Conservation (phyloP, 2,329 filamentous ascomycete genomes). For the Raffaelea deltoideospora region DNA sequence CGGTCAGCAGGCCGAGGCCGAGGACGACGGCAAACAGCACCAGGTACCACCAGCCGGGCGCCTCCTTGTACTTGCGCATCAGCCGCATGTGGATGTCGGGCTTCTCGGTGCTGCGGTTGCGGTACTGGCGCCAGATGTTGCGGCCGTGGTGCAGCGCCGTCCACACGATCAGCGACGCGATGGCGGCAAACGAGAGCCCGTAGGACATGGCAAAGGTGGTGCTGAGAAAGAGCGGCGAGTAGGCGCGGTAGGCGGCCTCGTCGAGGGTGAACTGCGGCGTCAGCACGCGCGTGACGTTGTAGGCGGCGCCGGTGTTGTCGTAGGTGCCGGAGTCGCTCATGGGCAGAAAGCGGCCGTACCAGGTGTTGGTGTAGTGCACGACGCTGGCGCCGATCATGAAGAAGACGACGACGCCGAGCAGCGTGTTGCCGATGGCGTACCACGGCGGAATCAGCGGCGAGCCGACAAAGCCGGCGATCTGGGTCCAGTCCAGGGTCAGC, state of each 20-base stretch:
- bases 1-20: constrained; percentile 34
- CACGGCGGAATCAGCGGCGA: constrained; percentile 57
- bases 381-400: constrained; percentile 43
- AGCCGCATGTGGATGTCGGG: constrained; percentile 50
- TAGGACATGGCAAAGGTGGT: constrained; percentile 58
- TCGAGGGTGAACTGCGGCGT: constrained; percentile 47
- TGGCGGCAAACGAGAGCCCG: constrained; percentile 57
- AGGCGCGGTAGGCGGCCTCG: constrained; percentile 45
- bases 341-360: constrained; percentile 49
- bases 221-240: constrained; percentile 55
- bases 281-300: constrained; percentile 51
- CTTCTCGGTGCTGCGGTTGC: constrained; percentile 41
- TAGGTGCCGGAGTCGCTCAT: constrained; percentile 58
- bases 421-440: constrained; percentile 58
- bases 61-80: constrained; percentile 47
- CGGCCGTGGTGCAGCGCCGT: constrained; percentile 51
- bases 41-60: constrained; percentile 50
- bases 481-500: constrained; percentile 37
- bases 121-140: constrained; percentile 49
- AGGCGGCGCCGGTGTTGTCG: constrained; percentile 50
- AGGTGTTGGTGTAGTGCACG: constrained; percentile 50
- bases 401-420: constrained; percentile 51
- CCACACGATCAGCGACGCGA: constrained; percentile 53
- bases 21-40: constrained; percentile 40
- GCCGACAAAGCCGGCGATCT: constrained; percentile 52